phyloP scores from a whole-genome alignment of 2,329 filamentous ascomycete species.

The Fusarium decemcellulare region DNA sequence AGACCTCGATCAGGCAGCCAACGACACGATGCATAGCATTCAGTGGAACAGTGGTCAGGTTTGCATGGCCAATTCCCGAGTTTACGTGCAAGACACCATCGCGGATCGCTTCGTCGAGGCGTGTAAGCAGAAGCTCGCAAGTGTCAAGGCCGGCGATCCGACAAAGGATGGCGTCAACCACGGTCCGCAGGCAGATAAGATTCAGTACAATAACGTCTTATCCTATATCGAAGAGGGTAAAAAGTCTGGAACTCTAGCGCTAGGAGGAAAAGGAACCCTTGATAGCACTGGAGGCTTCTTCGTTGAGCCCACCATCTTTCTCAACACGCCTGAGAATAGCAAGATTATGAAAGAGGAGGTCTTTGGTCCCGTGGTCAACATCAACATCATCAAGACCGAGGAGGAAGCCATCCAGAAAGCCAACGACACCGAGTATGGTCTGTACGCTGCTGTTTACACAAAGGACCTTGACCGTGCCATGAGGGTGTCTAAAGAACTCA shows the following conservation, averaged over 20 bases:
- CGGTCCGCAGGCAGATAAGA: constrained; percentile 32
- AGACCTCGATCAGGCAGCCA: constrained; percentile 54
- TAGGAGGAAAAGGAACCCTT: constrained; percentile 26
- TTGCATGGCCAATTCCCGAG: constrained; percentile 71
- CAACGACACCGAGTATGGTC: constrained; percentile 66
- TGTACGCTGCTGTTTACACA: constrained; percentile 71
- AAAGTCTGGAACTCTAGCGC: constrained; percentile 6
- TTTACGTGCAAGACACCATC: constrained; percentile 69
- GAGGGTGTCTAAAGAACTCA: constrained; percentile 64
- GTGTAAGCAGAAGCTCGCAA: constrained; percentile 17
- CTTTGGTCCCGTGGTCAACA: constrained; percentile 74
- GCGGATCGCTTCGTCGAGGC: constrained; percentile 45
- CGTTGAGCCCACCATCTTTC: constrained; percentile 36
- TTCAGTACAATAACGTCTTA: constrained; percentile 28
- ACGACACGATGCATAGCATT: constrained; percentile 62
- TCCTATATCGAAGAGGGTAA: constrained; percentile 36
- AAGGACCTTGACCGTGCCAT: constrained; percentile 63
- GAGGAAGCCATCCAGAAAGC: constrained; percentile 51
- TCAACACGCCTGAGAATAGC: constrained; percentile 44
- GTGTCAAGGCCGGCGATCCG: constrained; percentile 19
- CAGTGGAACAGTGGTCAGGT: constrained; percentile 70
- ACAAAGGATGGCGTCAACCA: constrained; percentile 13
- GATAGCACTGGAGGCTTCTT: constrained; percentile 29
- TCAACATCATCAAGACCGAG: constrained; percentile 60
- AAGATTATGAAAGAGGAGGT: constrained; percentile 72